Conservation (phyloP, 768 basidiomycete species). For the Ephemerocybe angulata region DNA sequence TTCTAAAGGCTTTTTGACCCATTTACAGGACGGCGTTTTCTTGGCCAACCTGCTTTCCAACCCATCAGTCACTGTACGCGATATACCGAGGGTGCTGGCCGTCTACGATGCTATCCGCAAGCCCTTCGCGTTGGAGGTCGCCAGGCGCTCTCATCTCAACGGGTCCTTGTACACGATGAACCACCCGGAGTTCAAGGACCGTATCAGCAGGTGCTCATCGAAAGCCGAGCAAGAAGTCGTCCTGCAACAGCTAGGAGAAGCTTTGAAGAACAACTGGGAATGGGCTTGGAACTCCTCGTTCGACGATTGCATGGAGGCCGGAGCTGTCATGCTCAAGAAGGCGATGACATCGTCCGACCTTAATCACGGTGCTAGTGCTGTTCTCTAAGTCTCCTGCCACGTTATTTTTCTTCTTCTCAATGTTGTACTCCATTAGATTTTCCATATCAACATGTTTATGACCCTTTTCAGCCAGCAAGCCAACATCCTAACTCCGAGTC, state of each 20-base stretch:
- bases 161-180: slow-evolving; percentile 32
- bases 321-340: slow-evolving; percentile 7
- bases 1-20: slow-evolving; percentile 21
- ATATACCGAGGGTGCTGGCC: slow-evolving; percentile 24
- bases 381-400: background rate
- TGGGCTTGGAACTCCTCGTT: slow-evolving; percentile 46
- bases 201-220: slow-evolving; percentile 17
- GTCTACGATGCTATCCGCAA: slow-evolving; percentile 38
- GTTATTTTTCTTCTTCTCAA: background rate
- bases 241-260: slow-evolving; percentile 29
- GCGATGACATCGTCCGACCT: slow-evolving; percentile 6
- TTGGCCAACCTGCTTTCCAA: slow-evolving; percentile 40
- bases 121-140: slow-evolving; percentile 30
- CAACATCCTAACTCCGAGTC: too few relatives aligned
- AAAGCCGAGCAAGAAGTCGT: slow-evolving; percentile 1
- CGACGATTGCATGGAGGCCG: slow-evolving; percentile 8
- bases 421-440: background rate
- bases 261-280: slow-evolving; percentile 27
- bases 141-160: slow-evolving; percentile 24
- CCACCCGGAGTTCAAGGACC: slow-evolving; percentile 26
- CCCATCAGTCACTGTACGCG: slow-evolving; percentile 23
- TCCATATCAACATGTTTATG: background rate
- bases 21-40: slow-evolving; percentile 39
- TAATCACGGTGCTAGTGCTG: background rate
- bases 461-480: background rate